Evolutionary conservation across 1,139 yeast genomes (phyloP), one percentile per base, ranked within the genome.

Genomic region (Pichia sp.): DNA sequence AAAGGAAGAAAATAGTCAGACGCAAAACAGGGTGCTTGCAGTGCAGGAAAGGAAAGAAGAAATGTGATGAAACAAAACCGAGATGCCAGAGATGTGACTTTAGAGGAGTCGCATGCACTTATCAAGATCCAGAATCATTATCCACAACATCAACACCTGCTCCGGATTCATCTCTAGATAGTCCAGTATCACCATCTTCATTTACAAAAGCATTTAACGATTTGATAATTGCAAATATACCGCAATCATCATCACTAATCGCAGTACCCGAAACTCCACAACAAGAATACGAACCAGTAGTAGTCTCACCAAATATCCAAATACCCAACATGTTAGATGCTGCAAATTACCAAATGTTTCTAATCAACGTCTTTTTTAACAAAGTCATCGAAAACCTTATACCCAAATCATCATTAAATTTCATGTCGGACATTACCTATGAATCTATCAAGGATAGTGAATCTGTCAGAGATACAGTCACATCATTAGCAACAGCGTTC

Each of bases 31-130:
- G 47, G 1, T 44, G 47, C 24, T 17, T 35, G 10, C 36, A 31
- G 7, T 44, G 47, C 21, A 34, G 15, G 14, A 40, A 40, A 22
- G 20, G 15, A 9, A 39, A 35, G 18, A 44, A 44, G 17, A 44
- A 44, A 33, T 44, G 47, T 35, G 40, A 44, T 22, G 47, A 44
- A 21, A 4, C 15, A n/a, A 39, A 39, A 19, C 47, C 47, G 1
- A 3, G 10, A 4, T 44, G 47, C 22, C 7, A 9, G 11, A 28
- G 44, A 20, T 44, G 47, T 20, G 4, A 9, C 7, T 35, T 20
- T 19, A 35, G 18, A 21, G 18, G 17, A 18, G 24, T 35, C n/a
- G n/a, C 4, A 12, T 44, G 46, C 24, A n/a, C n/a, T 28, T 34
- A 34, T 34, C 33, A 22, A 22, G 21, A 11, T n/a, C 11, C 17